phyloP scores from a whole-genome alignment of 441 rosid species.

The Gossypium davidsonii region DNA sequence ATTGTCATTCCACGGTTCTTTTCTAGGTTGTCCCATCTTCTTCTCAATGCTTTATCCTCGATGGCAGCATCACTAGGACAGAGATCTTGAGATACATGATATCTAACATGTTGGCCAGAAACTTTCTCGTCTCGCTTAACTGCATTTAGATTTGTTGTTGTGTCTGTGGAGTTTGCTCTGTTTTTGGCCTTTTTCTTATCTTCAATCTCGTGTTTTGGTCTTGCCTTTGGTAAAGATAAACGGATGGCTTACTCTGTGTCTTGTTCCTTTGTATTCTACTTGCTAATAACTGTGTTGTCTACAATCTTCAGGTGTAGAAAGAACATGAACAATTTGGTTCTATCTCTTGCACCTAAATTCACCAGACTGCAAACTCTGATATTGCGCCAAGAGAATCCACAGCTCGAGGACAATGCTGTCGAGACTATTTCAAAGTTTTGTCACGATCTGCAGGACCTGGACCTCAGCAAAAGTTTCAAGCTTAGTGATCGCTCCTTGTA shows the following conservation, averaged over 20 bases:
- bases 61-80: background rate
- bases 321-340: constrained; percentile 77
- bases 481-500: constrained; percentile 65
- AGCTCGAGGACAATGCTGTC: constrained; percentile 71
- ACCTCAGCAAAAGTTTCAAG: constrained; percentile 91
- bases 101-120: no score
- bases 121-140: background rate
- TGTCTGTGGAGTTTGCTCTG: background rate
- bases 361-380: constrained; percentile 59
- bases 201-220: background rate
- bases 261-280: background rate
- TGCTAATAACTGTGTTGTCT: background rate
- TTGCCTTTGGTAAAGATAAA: background rate
- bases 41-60: background rate
- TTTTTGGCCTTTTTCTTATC: background rate
- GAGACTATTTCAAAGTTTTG: constrained; percentile 69
- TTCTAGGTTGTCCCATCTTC: background rate
- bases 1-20: background rate
- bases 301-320: constrained; percentile 56
- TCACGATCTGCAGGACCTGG: constrained; percentile 75
- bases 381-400: constrained; percentile 82
- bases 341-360: constrained; percentile 75
- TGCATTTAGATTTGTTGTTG: background rate
- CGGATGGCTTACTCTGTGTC: background rate
- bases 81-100: no score